Evolutionary conservation across 73 alveolate genomes (phyloP), one percentile per base, ranked within the genome.

Genomic region (Tetrahymena borealis): DNA sequence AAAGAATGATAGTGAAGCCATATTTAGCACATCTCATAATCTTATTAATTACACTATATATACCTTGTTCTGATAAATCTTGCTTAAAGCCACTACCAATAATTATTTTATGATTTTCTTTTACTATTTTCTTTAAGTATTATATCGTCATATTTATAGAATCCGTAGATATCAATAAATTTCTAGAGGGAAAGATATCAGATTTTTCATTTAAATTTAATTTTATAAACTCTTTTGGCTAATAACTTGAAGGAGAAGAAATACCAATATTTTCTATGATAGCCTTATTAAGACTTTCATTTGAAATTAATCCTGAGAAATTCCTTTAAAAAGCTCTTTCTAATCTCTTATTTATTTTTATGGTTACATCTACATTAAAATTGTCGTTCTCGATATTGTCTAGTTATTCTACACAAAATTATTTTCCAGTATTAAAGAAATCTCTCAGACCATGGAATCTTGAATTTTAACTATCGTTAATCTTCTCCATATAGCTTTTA

Each of bases 111-210:
- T 35, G 38, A 18, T 92, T 91, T 78, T 33, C 32, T 35, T 32
- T 24, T 5, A 13, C 4, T 28, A 37, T 15, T 92, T 92, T 78
- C 1, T 33, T 28, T 18, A 78, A 10, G 15, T 85, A 20, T 28
- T 20, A 92, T 10, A 24, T 2, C 13, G 94, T 77, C 8, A 79
- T 39, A 90, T 92, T 60, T n/a, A 24, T 32, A 60, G 28, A 36
- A 3, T 35, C 40, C 0, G n/a, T 39, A 90, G 94, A 33, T 33
- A 92, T 92, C 95, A 92, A 85, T 41, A 92, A 92, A 31, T 79
- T 39, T 37, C 95, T 92, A 33, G 95, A 41, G 11, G 90, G 32
- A 20, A 33, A 33, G 37, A 79, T 85, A 4, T 38, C 28, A 20
- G 85, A 35, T n/a, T 60, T 35, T 60, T 60, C 85, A 4, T 2